A percentile compares a stretch with the other conserved stretches of the same genome.
Evolutionary conservation across 2,329 filamentous ascomycete species (phyloP).

Genomic region (Akanthomyces uredinophilus): DNA sequence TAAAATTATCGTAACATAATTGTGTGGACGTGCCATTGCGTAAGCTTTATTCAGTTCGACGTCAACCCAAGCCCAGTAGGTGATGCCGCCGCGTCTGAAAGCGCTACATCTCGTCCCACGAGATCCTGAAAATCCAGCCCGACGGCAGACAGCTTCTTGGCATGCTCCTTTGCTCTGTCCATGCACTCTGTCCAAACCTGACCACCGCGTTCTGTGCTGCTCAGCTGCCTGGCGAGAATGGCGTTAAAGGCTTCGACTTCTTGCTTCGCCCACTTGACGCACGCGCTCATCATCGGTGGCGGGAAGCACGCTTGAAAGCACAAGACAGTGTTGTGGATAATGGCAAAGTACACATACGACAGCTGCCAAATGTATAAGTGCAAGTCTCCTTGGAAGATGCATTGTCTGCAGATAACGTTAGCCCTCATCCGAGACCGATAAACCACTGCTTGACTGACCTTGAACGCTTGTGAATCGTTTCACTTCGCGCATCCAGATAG

Average conservation of each 20-base stretch:
- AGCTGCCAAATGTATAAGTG: constrained; percentile 92
- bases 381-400: constrained; percentile 90
- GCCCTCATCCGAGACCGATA: background rate
- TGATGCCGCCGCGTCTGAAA: constrained; percentile 22
- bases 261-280: constrained; percentile 97
- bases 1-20: constrained; percentile 6
- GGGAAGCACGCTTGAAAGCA: constrained; percentile 88
- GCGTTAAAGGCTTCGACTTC: constrained; percentile 87
- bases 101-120: constrained; percentile 54
- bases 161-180: constrained; percentile 74
- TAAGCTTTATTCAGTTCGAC: background rate
- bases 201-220: constrained; percentile 73
- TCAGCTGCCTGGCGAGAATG: constrained; percentile 76
- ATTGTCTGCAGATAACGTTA: constrained; percentile 56
- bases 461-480: constrained; percentile 73
- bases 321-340: constrained; percentile 87
- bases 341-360: constrained; percentile 90
- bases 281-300: constrained; percentile 81
- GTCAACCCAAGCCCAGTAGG: constrained; percentile 40
- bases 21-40: background rate
- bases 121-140: constrained; percentile 85
- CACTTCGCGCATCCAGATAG: constrained; percentile 74
- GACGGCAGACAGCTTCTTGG: constrained; percentile 73
- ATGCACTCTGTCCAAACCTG: constrained; percentile 79
- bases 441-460: constrained; percentile 50